Conservation (phyloP, 2,329 filamentous ascomycete species). For the Aureobasidium sp. region DNA sequence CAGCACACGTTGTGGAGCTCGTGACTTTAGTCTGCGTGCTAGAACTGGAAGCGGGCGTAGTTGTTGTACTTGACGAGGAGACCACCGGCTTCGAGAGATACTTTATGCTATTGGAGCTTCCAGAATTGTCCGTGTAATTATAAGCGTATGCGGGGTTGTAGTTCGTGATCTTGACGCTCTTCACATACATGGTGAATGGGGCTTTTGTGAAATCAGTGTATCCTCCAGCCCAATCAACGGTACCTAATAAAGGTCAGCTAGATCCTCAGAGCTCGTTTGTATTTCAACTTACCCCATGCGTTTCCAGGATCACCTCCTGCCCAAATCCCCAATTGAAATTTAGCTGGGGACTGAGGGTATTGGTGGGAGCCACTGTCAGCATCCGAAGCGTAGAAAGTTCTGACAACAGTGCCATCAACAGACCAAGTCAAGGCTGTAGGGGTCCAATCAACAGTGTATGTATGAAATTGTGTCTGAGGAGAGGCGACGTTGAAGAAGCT, state of each 20-base stretch:
- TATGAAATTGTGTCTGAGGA: slow-evolving; percentile 51
- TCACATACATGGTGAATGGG: slow-evolving; percentile 29
- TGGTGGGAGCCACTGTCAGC: slow-evolving; percentile 35
- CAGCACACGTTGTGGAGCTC: slow-evolving; percentile 5
- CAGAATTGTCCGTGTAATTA: slow-evolving; percentile 31
- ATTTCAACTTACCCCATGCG: slow-evolving; percentile 28
- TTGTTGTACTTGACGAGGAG: background rate
- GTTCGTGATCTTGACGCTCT: slow-evolving; percentile 27
- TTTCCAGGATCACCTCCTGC: slow-evolving; percentile 68
- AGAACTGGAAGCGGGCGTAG: background rate
- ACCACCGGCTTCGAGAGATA: slow-evolving; percentile 13
- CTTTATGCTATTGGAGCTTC: slow-evolving; percentile 49
- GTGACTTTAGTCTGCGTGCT: background rate
- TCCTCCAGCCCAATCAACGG: slow-evolving; percentile 29
- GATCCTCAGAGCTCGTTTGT: no score
- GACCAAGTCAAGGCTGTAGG: slow-evolving; percentile 57
- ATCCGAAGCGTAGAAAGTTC: slow-evolving; percentile 29
- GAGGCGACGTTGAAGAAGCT: slow-evolving; percentile 28
- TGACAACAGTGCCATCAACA: slow-evolving; percentile 45
- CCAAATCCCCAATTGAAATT: slow-evolving; percentile 57
- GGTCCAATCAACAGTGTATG: slow-evolving; percentile 67
- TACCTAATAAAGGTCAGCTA: slow-evolving; percentile 12
- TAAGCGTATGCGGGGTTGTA: slow-evolving; percentile 49
- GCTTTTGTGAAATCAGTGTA: slow-evolving; percentile 24
- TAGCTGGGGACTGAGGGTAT: slow-evolving; percentile 17